These are phyloP conservation scores for Leucosporidium scottii DNA, from an alignment of 768 basidiomycete species.

Conservation along the genomic window DNA sequence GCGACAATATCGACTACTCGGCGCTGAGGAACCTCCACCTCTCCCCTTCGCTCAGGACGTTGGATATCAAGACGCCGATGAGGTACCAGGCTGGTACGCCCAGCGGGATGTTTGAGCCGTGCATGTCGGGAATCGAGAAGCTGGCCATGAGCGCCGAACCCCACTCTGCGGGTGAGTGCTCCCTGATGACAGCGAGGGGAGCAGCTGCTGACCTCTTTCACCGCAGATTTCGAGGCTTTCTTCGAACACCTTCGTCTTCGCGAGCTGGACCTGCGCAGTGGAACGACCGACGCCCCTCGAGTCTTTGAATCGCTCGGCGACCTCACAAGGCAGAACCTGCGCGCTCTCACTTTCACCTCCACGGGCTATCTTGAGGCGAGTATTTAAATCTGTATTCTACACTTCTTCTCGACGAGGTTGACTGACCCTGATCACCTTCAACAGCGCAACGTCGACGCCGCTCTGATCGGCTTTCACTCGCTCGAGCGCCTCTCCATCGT, in stretches of 20 bases:
- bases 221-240: neutral
- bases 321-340: neutral
- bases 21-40: neutral
- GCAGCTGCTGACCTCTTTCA: neutral
- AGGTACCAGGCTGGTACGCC: neutral
- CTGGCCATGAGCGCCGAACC: constrained; percentile 3
- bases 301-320: neutral
- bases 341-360: neutral
- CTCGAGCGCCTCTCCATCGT: neutral
- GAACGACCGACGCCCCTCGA: neutral
- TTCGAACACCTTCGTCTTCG: neutral
- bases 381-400: neutral
- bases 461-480: neutral
- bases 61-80: neutral
- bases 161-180: neutral
- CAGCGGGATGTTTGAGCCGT: neutral
- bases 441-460: constrained; percentile 3
- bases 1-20: neutral
- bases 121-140: neutral
- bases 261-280: constrained; percentile 4
- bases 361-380: neutral
- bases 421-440: neutral
- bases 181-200: too few species aligned
- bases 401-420: neutral
- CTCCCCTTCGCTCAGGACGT: neutral